Evolutionary conservation across 257 asterid species (phyloP).

Genomic region (Capsicum rhomboideum): DNA sequence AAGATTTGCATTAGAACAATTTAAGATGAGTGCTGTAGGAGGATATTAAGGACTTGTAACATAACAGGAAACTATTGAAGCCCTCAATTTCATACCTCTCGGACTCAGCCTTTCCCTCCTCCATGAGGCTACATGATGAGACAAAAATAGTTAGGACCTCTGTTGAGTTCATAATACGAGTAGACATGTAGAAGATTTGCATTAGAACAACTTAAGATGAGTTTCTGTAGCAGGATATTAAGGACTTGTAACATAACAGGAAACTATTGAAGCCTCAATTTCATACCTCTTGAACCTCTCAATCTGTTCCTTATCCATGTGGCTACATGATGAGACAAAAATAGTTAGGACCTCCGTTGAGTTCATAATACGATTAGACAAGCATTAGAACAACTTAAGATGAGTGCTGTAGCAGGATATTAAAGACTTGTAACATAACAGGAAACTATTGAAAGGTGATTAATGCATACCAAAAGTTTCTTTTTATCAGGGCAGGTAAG

Average conservation of each 20-base stretch:
- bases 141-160: not conserved
- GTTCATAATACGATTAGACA: not conserved
- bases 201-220: not conserved
- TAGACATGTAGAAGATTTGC: not conserved
- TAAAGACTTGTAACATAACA: not conserved
- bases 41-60: no score
- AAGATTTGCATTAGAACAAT: not conserved
- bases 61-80: no score
- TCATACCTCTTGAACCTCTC: constrained; percentile 54
- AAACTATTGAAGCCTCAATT: constrained; percentile 21
- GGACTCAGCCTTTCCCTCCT: constrained; percentile 22
- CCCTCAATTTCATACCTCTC: constrained; percentile 12
- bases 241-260: not conserved
- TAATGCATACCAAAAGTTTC: not conserved
- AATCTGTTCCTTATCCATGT: constrained; percentile 6
- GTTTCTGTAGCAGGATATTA: not conserved
- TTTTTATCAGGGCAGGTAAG: not conserved
- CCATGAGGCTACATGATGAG: not conserved
- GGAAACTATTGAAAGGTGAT: not conserved
- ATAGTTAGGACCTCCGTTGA: not conserved
- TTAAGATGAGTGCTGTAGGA: not conserved
- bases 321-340: not conserved
- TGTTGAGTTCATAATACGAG: not conserved
- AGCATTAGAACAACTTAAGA: not conserved
- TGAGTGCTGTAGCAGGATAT: not conserved